Evolutionary conservation across 1,284 basidiomycete species (phyloP), one percentile per base, ranked within the genome.

Genomic region (Puccinia triticina): DNA sequence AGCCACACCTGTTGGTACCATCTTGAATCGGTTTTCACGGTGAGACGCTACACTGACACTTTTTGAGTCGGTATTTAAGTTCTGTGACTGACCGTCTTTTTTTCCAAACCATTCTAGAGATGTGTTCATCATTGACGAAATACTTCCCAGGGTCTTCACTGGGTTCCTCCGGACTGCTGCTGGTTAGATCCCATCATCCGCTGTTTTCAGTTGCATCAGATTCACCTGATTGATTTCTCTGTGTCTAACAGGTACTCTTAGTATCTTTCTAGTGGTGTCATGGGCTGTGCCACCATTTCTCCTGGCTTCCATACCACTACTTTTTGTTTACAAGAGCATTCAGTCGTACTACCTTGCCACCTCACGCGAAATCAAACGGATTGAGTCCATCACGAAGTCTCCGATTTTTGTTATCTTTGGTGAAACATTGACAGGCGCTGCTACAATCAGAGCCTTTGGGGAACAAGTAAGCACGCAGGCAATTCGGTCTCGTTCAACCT

Each of bases 311-410:
- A 26, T 76, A 8, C 34, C 37, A 14, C 48, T 69, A 10, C 5
- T 18, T 21, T 78, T 59, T 46, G 29, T 82, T 83, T 77, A 83
- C 64, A 74, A 72, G 5, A 75, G 82, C 10, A 50, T 55, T 37
- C 64, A 26, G 84, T 93, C 92, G 55, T 96, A 96, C 88, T 98
- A 97, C 87, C 91, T 98, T n/a, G 89, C 94, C 0, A 95, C 95
- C 0, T 95, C 93, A 18, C 92, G 95, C 75, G 95, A 96, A 87
- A 90, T 97, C 77, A 96, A 97, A 87, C 92, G 95, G 32, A 90
- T 98, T 12, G 95, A 97, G 85, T 93, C 96, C 5, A 92, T 94
- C 40, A 93, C 93, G 16, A 92, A 93, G 81, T 94, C 93, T 0
- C 96, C 96, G 12, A 94, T 98, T 84, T 96, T 97, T 86, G 89